Conservation (phyloP, 2,329 filamentous ascomycete genomes). For the Epichloe bromicola region DNA sequence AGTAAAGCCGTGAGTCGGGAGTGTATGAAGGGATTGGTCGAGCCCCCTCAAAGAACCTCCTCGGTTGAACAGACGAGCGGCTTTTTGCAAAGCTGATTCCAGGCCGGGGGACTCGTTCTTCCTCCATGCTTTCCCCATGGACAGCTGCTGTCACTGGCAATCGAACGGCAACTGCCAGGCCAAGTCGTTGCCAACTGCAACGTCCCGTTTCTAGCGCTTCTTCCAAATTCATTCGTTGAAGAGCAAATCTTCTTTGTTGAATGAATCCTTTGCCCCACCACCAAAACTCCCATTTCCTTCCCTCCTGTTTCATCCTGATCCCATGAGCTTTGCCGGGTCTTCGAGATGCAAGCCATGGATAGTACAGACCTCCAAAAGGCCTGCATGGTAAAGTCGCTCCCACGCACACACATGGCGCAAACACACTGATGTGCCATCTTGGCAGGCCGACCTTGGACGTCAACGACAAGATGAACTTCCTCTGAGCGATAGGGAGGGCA, state of each 20-base stretch:
- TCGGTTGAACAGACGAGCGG: not conserved
- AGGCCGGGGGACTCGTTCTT: not conserved
- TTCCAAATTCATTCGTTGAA: no score
- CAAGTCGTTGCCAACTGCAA: not conserved
- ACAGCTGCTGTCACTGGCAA: not conserved
- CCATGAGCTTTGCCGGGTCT: slow-evolving; percentile 4
- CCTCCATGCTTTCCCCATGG: not conserved
- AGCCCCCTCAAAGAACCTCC: no score
- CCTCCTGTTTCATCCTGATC: no score
- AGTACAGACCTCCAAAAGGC: not conserved
- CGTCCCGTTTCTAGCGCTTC: not conserved
- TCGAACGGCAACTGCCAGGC: not conserved
- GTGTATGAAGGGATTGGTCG: no score
- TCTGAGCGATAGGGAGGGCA: slow-evolving; percentile 7
- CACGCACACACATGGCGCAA: not conserved
- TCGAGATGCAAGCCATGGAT: not conserved
- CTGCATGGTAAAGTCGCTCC: slow-evolving; percentile 4
- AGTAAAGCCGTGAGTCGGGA: no score
- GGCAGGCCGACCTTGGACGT: slow-evolving; percentile 14
- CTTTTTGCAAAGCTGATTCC: not conserved
- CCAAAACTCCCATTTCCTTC: no score
- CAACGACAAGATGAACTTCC: slow-evolving; percentile 12
- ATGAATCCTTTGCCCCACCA: no score
- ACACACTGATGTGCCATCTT: not conserved
- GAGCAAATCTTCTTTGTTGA: no score